phyloP scores from a whole-genome alignment of 768 basidiomycete genomes.

The Rhodocollybia butyracea region DNA sequence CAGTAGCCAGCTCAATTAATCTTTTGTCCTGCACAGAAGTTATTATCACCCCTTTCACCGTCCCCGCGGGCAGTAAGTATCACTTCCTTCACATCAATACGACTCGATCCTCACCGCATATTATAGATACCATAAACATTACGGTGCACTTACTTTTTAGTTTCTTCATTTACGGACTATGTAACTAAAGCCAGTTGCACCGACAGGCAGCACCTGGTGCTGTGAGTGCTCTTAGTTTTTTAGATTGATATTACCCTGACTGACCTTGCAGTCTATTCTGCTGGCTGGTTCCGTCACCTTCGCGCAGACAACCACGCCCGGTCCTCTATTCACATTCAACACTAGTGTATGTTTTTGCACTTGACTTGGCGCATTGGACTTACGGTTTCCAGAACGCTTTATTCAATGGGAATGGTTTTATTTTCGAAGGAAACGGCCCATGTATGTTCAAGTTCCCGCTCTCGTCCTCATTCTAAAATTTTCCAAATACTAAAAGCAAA shows the following conservation, averaged over 20 bases:
- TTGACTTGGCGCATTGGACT: neutral
- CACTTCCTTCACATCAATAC: neutral
- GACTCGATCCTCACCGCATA: neutral
- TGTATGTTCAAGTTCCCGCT: no score
- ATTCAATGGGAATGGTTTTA: constrained; percentile 2
- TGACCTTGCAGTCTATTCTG: neutral
- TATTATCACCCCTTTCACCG: constrained; percentile 16
- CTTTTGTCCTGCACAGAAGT: constrained; percentile 16
- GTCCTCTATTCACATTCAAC: constrained; percentile 6
- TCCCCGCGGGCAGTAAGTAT: constrained; percentile 12
- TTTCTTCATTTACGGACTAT: neutral
- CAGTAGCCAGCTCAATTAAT: constrained; percentile 15
- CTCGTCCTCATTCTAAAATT: neutral
- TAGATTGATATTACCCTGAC: neutral
- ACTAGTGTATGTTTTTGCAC: neutral
- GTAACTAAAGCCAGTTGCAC: neutral
- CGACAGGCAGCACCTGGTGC: neutral
- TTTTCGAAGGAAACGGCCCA: constrained; percentile 1
- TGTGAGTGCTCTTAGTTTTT: neutral
- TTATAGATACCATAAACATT: constrained; percentile 3
- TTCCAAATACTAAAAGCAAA: neutral
- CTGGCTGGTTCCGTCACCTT: constrained; percentile 4
- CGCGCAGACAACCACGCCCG: neutral
- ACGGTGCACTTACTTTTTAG: neutral
- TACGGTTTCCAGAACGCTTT: neutral